Percentiles rank a stretch among this genome's conserved stretches.
phyloP scores from a whole-genome alignment of 257 asterid genomes.

The Fraxinus americana region DNA sequence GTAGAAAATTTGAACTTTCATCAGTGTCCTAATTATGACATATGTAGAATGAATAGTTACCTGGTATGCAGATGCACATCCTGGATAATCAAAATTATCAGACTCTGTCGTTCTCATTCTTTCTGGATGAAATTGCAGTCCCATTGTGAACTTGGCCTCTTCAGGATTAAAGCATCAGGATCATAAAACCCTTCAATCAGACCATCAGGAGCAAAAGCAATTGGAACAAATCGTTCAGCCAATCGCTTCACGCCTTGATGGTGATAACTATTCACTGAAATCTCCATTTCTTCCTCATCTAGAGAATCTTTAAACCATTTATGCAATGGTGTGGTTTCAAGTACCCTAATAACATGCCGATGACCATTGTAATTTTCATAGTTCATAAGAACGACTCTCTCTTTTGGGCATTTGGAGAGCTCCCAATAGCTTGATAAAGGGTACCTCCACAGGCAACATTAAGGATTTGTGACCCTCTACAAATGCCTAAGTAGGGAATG shows the following conservation, averaged over 20 bases:
- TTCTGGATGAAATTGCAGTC: conserved; percentile 93
- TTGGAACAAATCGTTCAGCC: conserved; percentile 76
- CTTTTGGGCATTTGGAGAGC: conserved; percentile 28
- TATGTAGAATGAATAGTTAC: conserved; percentile 15
- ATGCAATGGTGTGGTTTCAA: conserved; percentile 63
- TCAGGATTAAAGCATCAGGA: conserved; percentile 71
- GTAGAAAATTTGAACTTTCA: no score
- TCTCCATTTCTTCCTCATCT: conserved; percentile 47
- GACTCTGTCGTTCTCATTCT: conserved; percentile 62
- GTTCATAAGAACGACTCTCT: conserved; percentile 55
- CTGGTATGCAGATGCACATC: conserved; percentile 73
- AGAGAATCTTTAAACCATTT: conserved; percentile 69
- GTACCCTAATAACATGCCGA: conserved; percentile 52
- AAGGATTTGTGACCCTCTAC: conserved; percentile 84
- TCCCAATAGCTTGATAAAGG: conserved; percentile 76
- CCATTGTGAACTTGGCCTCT: conserved; percentile 86
- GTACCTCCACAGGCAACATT: conserved; percentile 92
- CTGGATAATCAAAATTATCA: conserved; percentile 75
- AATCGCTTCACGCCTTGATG: conserved; percentile 91
- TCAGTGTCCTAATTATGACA: no score
- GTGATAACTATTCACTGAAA: conserved; percentile 79
- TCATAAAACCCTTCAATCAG: conserved; percentile 84
- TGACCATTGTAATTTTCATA: conserved; percentile 79
- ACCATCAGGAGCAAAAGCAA: conserved; percentile 91
- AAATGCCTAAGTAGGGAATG: conserved; percentile 82